phyloP scores from a whole-genome alignment of 805 yeast genomes.

The Yamadazyma paraphyllophila region DNA sequence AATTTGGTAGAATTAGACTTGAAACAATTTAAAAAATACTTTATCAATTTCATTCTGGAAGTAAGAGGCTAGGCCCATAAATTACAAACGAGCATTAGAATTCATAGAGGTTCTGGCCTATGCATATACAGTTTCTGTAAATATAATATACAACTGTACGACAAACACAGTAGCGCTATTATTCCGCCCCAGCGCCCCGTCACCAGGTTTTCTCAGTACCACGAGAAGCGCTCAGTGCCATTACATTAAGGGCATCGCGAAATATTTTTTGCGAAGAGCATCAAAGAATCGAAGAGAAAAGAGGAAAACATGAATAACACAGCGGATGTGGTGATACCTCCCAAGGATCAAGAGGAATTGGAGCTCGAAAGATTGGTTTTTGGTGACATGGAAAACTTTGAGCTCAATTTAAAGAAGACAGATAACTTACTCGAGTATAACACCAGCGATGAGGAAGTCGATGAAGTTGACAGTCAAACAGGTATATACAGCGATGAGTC shows the following conservation, averaged over 20 bases:
- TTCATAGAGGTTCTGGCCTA: background rate
- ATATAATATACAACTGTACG: slow-evolving; percentile 8
- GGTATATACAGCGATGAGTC: slow-evolving; percentile 20
- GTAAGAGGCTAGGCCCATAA: slow-evolving; percentile 3
- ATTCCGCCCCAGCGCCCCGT: background rate
- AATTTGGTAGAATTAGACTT: slow-evolving; percentile 54
- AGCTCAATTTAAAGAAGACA: slow-evolving; percentile 55
- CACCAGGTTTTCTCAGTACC: background rate
- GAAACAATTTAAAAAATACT: slow-evolving; percentile 70
- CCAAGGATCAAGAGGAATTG: slow-evolving; percentile 83
- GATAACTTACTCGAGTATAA: slow-evolving; percentile 54
- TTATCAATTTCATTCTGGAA: slow-evolving; percentile 40
- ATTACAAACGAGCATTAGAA: background rate
- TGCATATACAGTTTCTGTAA: slow-evolving; percentile 11
- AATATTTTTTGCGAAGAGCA: slow-evolving; percentile 11
- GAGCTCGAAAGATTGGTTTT: slow-evolving; percentile 80
- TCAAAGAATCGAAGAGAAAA: too few relatives aligned
- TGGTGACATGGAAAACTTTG: slow-evolving; percentile 82
- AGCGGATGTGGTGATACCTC: slow-evolving; percentile 42
- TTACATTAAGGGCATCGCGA: background rate
- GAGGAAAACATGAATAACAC: background rate
- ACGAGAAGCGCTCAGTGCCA: too few relatives aligned
- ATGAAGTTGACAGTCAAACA: slow-evolving; percentile 23
- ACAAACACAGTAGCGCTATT: background rate
- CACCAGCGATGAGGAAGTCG: slow-evolving; percentile 36